These are phyloP conservation scores for Purpureocillium takamizusanense DNA, from an alignment of 2,329 filamentous ascomycete genomes.

Conservation along the genomic window DNA sequence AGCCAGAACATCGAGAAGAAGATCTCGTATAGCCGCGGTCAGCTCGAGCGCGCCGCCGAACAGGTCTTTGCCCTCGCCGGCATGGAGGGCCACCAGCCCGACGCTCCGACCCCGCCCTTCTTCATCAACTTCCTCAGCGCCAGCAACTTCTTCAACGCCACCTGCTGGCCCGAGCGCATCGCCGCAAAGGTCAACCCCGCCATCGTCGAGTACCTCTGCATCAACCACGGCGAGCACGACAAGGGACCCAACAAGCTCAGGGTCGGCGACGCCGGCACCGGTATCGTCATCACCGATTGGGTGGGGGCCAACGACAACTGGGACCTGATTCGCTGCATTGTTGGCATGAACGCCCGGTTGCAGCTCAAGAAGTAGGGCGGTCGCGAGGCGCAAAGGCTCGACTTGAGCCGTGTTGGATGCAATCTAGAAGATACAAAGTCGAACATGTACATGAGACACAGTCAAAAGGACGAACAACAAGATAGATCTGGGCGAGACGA, in stretches of 20 bases:
- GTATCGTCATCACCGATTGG: slow-evolving; percentile 89
- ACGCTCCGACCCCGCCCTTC: slow-evolving; percentile 45
- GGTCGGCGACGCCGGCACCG: slow-evolving; percentile 67
- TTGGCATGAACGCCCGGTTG: slow-evolving; percentile 78
- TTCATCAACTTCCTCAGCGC: slow-evolving; percentile 87
- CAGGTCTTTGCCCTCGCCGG: slow-evolving; percentile 35
- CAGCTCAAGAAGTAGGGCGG: slow-evolving; percentile 23
- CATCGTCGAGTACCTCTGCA: slow-evolving; percentile 53
- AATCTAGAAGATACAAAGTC: background rate
- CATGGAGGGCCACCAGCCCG: slow-evolving; percentile 15
- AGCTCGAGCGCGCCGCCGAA: slow-evolving; percentile 64
- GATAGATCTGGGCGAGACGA: too few species aligned
- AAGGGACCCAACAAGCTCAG: slow-evolving; percentile 39
- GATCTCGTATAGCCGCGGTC: slow-evolving; percentile 61
- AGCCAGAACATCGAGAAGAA: slow-evolving; percentile 71
- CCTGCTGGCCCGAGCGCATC: slow-evolving; percentile 90
- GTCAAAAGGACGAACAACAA: background rate
- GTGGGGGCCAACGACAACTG: slow-evolving; percentile 81
- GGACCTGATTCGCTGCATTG: slow-evolving; percentile 79
- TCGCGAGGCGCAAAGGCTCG: too few species aligned
- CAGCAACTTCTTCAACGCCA: slow-evolving; percentile 87
- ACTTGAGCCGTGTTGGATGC: too few species aligned
- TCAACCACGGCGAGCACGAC: slow-evolving; percentile 42
- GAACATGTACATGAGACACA: background rate
- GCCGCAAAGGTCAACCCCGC: slow-evolving; percentile 81